phyloP scores from a whole-genome alignment of 2,329 filamentous ascomycete species.

The Ceratocystis destructans region DNA sequence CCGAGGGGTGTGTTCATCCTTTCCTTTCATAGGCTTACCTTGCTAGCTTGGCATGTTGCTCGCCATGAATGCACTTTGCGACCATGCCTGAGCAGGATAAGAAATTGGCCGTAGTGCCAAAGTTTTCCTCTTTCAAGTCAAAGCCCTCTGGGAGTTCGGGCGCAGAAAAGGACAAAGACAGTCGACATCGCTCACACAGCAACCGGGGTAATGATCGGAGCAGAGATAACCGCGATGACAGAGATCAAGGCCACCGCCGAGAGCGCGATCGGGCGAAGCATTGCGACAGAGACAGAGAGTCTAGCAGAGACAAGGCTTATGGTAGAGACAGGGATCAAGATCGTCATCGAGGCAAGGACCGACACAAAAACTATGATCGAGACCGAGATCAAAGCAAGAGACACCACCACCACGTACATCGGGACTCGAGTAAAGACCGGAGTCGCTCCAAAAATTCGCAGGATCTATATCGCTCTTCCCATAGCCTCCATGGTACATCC shows the following conservation, averaged over 20 bases:
- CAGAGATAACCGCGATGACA: slow-evolving; percentile 13
- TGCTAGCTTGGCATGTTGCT: not conserved
- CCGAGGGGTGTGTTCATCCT: not conserved
- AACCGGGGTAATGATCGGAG: slow-evolving; percentile 3
- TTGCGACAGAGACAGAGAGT: not conserved
- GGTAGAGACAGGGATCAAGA: slow-evolving; percentile 1
- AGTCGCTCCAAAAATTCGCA: not conserved
- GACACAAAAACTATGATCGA: not conserved
- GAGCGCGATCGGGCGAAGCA: not conserved
- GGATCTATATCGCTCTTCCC: not conserved
- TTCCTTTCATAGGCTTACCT: not conserved
- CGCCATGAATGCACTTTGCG: not conserved
- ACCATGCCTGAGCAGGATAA: slow-evolving; percentile 25
- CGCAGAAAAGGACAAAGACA: not conserved
- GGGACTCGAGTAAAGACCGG: not conserved
- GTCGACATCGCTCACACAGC: not conserved
- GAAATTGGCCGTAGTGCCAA: slow-evolving; percentile 38
- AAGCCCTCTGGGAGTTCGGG: slow-evolving; percentile 7
- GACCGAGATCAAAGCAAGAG: not conserved
- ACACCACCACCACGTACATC: not conserved
- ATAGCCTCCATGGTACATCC: not conserved
- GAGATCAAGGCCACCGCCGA: not conserved
- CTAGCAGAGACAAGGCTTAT: not conserved
- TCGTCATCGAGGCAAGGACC: not conserved
- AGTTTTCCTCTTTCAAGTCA: slow-evolving; percentile 58